Base-by-base conservation (phyloP, 176 grass and related monocot species). In the Leersia perrieri region DNA sequence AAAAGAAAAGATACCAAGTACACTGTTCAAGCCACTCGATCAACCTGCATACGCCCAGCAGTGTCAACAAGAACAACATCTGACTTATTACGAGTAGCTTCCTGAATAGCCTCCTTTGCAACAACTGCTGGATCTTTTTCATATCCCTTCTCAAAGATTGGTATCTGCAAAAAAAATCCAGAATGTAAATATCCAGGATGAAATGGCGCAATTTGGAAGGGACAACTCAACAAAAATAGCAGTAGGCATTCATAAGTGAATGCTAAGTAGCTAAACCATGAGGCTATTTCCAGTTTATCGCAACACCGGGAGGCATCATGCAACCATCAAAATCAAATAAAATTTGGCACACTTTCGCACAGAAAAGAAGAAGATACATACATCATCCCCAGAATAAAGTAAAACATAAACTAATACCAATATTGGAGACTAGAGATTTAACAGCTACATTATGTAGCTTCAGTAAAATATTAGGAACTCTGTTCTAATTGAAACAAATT, bases 31-130 rank as follows among this genome's bases (percentile, higher is more conserved):
- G 51, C 11, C 60, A 78, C 55, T 74, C 42, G 20, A 75, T 39
- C 60, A 65, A 93, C 92, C 90, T 93, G 64, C 91, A 94, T 90
- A 10, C 88, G 91, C 6, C 91, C 91, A 69, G 88, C 91, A 34
- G 91, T 94, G 69, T 94, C 88, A 23, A 94, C 91, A 85, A 94
- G 91, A 88, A 94, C 91, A 42, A 90, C 91, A 40, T 94, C 88
- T 62, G 85, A 86, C 70, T 84, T 90, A 49, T 90, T 88, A n/a
- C 74, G 78, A 63, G 74, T 29, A 15, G 88, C 91, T 61, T 94
- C 91, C 80, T 88, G 91, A 74, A 94, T 94, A 69, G 91, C 91
- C 83, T 88, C 88, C 83, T 76, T 94, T 16, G 91, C 91, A 33
- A 94, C 91, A 34, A 94, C 68, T n/a, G 88, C 91, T 16, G 91